Evolutionary conservation across 2,329 filamentous ascomycete genomes (phyloP), one percentile per base, ranked within the genome.

Genomic region (Sporothrix luriei): DNA sequence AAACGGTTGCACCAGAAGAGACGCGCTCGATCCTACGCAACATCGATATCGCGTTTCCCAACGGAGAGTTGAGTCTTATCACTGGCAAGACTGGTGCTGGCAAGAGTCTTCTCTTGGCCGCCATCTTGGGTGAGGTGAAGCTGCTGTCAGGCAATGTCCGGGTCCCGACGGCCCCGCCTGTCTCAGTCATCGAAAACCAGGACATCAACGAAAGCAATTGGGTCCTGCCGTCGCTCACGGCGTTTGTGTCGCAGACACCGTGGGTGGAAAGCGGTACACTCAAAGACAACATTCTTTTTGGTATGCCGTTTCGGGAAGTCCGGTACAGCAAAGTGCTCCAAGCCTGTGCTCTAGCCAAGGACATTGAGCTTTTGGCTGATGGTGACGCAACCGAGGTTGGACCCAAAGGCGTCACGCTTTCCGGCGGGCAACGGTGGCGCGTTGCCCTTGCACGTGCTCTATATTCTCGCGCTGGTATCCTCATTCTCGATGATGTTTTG

Each of bases 401-500:
- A 0, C 78, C 79, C 40, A 80, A 79, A 68, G 82, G 81, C 3
- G 79, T 82, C 4, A 80, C 79, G 2, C 76, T 84, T 2, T 81
- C 79, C 5, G 82, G 82, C 5, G 82, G 82, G 0, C 82, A 84
- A 69, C 80, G 81, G 33, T 82, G 81, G 78, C 78, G 82, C 2
- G 77, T 83, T 1, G 80, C 81, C 2, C 76, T 84, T 1, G 82
- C 82, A 0, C 78, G 82, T 43, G 82, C 82, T 0, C 73, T 84
- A 9, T 84, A 84, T 72, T 83, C 81, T 0, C 76, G 77, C 1
- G 80, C 81, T 0, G 78, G 79, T 0, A 82, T 82, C 1, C 73
- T 83, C n/a, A 73, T 84, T 19, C 75, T 85, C 4, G 83, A 85
- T 66, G 83, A 85, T 66, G 79, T 83, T 1, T 78, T 83, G 0